A percentile compares a stretch with the other conserved stretches of the same genome.
phyloP scores from a whole-genome alignment of 129 eudicot genomes.

The Cynara cardunculus region DNA sequence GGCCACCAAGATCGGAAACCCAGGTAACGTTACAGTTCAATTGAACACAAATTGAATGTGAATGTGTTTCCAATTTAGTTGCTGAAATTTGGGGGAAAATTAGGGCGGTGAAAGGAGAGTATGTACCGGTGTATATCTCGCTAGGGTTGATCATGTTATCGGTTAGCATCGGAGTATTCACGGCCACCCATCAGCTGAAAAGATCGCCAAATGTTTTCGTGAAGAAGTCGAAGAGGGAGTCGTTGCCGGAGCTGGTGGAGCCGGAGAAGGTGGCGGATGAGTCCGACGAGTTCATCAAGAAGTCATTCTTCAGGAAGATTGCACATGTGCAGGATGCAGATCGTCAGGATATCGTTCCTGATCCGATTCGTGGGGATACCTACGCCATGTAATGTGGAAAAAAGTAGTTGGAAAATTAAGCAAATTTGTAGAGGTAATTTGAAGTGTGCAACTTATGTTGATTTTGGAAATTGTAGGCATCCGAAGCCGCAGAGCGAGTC shows the following conservation, averaged over 20 bases:
- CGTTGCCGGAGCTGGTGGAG: slow-evolving; percentile 78
- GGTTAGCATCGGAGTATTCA: slow-evolving; percentile 38
- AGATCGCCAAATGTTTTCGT: slow-evolving; percentile 52
- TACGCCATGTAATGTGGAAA: slow-evolving; percentile 30
- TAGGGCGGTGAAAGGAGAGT: slow-evolving; percentile 42
- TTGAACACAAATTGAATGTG: neutral
- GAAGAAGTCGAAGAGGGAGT: slow-evolving; percentile 70
- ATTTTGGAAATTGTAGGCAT: slow-evolving; percentile 24
- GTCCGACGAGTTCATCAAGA: slow-evolving; percentile 50
- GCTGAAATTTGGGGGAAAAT: neutral
- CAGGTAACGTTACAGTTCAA: slow-evolving; percentile 19
- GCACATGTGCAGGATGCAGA: slow-evolving; percentile 60
- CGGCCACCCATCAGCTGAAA: slow-evolving; percentile 50
- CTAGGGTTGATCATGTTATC: slow-evolving; percentile 57
- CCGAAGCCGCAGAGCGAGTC: slow-evolving; percentile 35
- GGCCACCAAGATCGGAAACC: slow-evolving; percentile 27
- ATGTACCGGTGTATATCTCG: slow-evolving; percentile 64
- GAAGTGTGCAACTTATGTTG: neutral
- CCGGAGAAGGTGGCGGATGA: slow-evolving; percentile 59
- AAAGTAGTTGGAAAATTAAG: neutral
- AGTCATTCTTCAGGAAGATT: slow-evolving; percentile 73
- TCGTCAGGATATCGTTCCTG: slow-evolving; percentile 32
- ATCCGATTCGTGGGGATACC: slow-evolving; percentile 56
- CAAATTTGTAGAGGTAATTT: no score
- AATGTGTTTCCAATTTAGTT: neutral